Conservation (phyloP, 495 filamentous ascomycete genomes). For the Xylaria intraflava region DNA sequence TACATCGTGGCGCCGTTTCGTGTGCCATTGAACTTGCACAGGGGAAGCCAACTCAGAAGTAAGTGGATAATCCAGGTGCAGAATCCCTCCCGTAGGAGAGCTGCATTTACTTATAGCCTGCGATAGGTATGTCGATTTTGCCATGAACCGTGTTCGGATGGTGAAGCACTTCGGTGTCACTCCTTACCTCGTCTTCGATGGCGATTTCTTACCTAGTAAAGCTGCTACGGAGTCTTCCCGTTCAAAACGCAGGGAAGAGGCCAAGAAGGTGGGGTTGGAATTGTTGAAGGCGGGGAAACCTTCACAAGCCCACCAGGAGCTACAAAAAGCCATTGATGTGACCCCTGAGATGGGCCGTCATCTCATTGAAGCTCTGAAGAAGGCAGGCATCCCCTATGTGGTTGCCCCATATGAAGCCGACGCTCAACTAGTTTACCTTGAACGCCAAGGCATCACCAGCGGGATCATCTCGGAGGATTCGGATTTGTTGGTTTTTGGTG, state of each 20-base stretch:
- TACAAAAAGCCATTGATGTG: constrained; percentile 95
- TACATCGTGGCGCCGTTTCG: constrained; percentile 85
- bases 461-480: constrained; percentile 96
- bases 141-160: constrained; percentile 87
- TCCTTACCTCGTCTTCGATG: constrained; percentile 93
- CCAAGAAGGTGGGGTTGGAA: constrained; percentile 67
- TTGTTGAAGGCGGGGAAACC: constrained; percentile 70
- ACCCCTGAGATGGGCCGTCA: constrained; percentile 91
- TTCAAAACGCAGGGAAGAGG: constrained; percentile 61
- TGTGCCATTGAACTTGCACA: constrained; percentile 89
- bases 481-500: constrained; percentile 91
- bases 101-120: neutral
- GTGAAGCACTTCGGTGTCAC: constrained; percentile 84
- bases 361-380: constrained; percentile 86
- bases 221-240: constrained; percentile 78
- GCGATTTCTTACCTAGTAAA: constrained; percentile 92
- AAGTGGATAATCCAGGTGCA: constrained; percentile 20
- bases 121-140: constrained; percentile 80
- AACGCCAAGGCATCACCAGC: constrained; percentile 70
- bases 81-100: neutral
- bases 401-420: constrained; percentile 98
- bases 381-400: constrained; percentile 70
- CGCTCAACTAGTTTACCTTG: constrained; percentile 89
- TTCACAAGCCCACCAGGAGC: constrained; percentile 72
- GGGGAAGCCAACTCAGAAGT: constrained; percentile 83